These are phyloP conservation scores for Plantago major DNA, from an alignment of 257 asterid species.

Conservation along the genomic window DNA sequence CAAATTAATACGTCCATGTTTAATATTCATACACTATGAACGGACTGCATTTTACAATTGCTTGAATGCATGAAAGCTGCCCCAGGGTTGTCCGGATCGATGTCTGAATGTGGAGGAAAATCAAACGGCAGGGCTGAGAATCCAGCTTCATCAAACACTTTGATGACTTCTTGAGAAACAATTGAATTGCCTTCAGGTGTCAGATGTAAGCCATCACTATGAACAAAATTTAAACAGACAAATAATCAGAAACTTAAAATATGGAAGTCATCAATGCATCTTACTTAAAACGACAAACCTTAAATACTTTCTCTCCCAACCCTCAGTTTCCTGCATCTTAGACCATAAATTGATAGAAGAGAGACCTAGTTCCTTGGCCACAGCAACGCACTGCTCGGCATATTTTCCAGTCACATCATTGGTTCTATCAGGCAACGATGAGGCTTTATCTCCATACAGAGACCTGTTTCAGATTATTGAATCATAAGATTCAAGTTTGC, in stretches of 20 bases:
- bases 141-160: conserved; percentile 53
- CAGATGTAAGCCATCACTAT: conserved; percentile 88
- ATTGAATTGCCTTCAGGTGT: conserved; percentile 74
- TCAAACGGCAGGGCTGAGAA: conserved; percentile 61
- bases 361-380: conserved; percentile 70
- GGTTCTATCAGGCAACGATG: conserved; percentile 63
- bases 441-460: conserved; percentile 66
- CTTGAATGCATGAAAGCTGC: conserved; percentile 40
- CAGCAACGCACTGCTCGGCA: conserved; percentile 58
- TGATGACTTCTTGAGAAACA: conserved; percentile 46
- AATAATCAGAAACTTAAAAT: background rate
- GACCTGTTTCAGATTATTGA: conserved; percentile 37
- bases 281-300: conserved; percentile 25
- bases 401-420: conserved; percentile 60
- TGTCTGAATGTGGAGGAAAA: conserved; percentile 66
- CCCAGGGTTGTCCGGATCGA: conserved; percentile 56
- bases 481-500: background rate
- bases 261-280: background rate
- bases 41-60: too few relatives aligned
- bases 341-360: conserved; percentile 85
- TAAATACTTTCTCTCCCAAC: conserved; percentile 69
- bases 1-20: too few relatives aligned
- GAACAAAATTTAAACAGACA: background rate
- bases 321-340: conserved; percentile 77
- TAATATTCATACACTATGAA: too few relatives aligned